Conservation (phyloP, 345 rosid species). For the Euphorbia pulcherrima region DNA sequence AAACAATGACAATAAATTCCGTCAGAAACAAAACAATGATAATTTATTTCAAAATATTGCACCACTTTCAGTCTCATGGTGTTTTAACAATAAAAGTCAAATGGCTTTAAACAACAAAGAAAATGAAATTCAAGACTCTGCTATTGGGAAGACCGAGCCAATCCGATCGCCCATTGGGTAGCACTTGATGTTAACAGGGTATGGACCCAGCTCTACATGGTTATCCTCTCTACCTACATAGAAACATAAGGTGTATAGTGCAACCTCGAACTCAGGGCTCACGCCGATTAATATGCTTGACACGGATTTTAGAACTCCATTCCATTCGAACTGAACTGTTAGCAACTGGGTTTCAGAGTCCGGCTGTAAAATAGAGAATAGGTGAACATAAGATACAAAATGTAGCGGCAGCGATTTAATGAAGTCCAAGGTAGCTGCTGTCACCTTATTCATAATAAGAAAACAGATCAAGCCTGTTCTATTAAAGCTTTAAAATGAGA, state of each 20-base stretch:
- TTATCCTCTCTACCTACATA: conserved; percentile 74
- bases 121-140: conserved; percentile 41
- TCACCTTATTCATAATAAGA: too few relatives aligned
- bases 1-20: background rate
- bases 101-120: background rate
- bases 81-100: background rate
- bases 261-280: conserved; percentile 87
- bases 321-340: conserved; percentile 85
- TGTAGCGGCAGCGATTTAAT: too few relatives aligned
- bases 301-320: conserved; percentile 82
- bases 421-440: too few relatives aligned
- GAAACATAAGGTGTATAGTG: conserved; percentile 80
- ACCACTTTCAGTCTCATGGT: background rate
- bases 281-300: conserved; percentile 77
- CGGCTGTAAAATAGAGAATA: conserved; percentile 43
- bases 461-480: too few relatives aligned
- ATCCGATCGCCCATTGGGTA: conserved; percentile 63
- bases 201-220: conserved; percentile 73
- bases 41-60: background rate
- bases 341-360: conserved; percentile 81
- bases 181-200: conserved; percentile 87
- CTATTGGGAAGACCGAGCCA: conserved; percentile 74
- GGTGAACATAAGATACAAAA: background rate
- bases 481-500: too few relatives aligned
- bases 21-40: background rate